Percentiles rank a stretch among this genome's conserved stretches.
Conservation (phyloP, 352 stramenopile species). For the Salisapilia sapeloensis region DNA sequence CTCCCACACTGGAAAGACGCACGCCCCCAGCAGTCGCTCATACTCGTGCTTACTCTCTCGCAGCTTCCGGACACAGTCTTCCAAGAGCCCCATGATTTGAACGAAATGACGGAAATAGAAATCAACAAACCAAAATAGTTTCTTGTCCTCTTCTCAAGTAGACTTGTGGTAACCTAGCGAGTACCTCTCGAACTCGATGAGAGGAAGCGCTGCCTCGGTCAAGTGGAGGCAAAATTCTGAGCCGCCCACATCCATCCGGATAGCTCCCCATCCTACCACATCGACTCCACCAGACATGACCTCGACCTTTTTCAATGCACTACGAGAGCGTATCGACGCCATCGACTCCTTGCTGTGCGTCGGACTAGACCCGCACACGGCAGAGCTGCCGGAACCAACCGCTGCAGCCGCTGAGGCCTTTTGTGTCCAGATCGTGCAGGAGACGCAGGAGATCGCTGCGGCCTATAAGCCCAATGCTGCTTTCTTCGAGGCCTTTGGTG, state of each 20-base stretch:
- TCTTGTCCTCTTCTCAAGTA: no score
- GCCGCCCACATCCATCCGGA: no score
- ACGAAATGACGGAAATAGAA: no score
- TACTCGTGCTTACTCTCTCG: conserved; percentile 32
- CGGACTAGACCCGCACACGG: conserved; percentile 92
- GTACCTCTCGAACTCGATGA: no score
- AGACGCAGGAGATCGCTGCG: conserved; percentile 85
- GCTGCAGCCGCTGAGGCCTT: conserved; percentile 87
- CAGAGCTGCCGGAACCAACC: conserved; percentile 58
- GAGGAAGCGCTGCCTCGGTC: no score
- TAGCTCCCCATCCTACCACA: no score
- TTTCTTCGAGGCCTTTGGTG: conserved; percentile 94
- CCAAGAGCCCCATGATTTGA: no score
- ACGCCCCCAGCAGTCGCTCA: conserved; percentile 26
- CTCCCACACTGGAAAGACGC: conserved; percentile 24
- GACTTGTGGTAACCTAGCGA: no score
- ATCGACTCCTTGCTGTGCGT: conserved; percentile 96
- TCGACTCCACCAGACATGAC: no score
- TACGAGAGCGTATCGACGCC: conserved; percentile 74
- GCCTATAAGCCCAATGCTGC: conserved; percentile 99
- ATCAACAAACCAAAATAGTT: no score
- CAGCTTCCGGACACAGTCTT: conserved; percentile 30
- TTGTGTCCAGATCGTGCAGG: conserved; percentile 90
- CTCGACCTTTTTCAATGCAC: conserved; percentile 74
- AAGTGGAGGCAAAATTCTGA: no score